Evolutionary conservation across 257 asterid genomes (phyloP).

Genomic region (Oldenlandia corymbosa): DNA sequence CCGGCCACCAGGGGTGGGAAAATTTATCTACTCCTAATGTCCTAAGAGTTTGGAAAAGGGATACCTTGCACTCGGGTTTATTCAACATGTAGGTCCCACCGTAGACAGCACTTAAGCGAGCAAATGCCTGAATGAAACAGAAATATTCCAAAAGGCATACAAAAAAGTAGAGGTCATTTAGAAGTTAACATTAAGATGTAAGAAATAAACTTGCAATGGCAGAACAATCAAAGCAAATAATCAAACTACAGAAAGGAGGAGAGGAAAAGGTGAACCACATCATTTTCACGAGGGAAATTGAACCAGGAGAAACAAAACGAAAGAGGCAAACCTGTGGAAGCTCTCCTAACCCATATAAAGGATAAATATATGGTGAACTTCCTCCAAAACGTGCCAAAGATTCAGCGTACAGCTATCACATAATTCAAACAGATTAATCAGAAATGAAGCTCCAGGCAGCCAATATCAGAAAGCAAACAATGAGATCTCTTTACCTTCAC

Average conservation of each 20-base stretch:
- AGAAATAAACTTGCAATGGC: neutral
- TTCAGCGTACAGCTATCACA: conserved; percentile 77
- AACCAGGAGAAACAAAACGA: conserved; percentile 6
- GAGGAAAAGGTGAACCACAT: neutral
- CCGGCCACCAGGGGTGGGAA: neutral
- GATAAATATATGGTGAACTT: conserved; percentile 96
- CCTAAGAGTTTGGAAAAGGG: neutral
- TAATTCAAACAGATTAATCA: conserved; percentile 15
- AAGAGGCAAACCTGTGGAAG: conserved; percentile 76
- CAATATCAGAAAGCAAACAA: conserved; percentile 1
- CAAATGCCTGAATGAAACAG: conserved; percentile 59
- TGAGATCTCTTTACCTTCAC: conserved; percentile 54
- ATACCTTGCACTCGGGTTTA: conserved; percentile 94
- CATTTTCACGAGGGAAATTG: neutral
- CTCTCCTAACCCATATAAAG: conserved; percentile 94
- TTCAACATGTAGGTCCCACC: conserved; percentile 98
- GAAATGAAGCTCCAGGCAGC: neutral
- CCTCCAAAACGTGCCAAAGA: conserved; percentile 92
- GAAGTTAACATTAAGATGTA: neutral
- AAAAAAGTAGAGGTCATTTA: neutral
- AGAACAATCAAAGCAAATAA: neutral
- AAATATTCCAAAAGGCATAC: neutral
- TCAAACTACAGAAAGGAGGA: neutral
- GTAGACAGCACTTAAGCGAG: conserved; percentile 96
- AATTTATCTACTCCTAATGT: neutral